Conservation (phyloP, 2,329 filamentous ascomycete genomes). For the Balansia obtecta region DNA sequence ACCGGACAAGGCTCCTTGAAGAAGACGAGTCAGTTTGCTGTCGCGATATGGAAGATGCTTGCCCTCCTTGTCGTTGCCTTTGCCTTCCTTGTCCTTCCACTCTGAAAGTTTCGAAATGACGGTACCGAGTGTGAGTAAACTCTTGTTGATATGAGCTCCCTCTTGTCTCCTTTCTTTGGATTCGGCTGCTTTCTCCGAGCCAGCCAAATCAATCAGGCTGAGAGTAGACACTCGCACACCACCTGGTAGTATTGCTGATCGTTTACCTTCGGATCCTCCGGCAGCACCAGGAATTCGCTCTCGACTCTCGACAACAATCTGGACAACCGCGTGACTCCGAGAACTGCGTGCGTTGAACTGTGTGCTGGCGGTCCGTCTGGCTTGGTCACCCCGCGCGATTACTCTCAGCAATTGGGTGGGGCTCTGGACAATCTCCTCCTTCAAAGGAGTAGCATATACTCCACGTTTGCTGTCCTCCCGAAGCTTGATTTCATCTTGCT, state of each 20-base stretch:
- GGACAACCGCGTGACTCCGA: constrained; percentile 93
- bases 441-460: constrained; percentile 89
- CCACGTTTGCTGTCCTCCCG: constrained; percentile 93
- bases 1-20: constrained; percentile 86
- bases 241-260: constrained; percentile 61
- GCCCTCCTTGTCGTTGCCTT: constrained; percentile 63
- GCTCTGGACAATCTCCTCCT: constrained; percentile 97
- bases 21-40: constrained; percentile 86
- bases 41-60: constrained; percentile 95
- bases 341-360: constrained; percentile 96
- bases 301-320: constrained; percentile 95
- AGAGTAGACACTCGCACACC: constrained; percentile 92
- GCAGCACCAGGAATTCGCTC: constrained; percentile 58
- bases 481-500: constrained; percentile 90
- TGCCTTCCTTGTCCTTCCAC: constrained; percentile 69
- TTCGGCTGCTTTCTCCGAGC: constrained; percentile 91
- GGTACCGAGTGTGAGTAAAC: constrained; percentile 83
- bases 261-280: constrained; percentile 36
- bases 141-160: constrained; percentile 98
- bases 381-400: constrained; percentile 87
- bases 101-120: constrained; percentile 91
- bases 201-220: constrained; percentile 90
- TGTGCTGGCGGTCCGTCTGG: constrained; percentile 80
- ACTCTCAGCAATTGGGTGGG: constrained; percentile 90
- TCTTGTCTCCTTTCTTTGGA: constrained; percentile 88